Conservation (phyloP, 1,284 basidiomycete genomes). For the Leccinum cinnamomeum region DNA sequence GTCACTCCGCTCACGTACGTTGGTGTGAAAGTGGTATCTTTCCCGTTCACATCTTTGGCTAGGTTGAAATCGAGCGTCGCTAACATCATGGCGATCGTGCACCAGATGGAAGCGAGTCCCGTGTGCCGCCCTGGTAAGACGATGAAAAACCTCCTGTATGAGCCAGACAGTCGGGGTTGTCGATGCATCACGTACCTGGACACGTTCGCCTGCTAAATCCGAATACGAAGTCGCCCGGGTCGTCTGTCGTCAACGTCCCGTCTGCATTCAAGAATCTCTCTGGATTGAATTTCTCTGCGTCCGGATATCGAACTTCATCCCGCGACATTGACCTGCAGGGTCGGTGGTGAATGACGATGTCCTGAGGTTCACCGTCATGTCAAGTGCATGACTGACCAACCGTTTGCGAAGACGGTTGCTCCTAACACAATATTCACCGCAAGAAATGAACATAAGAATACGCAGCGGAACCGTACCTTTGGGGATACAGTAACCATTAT, state of each 20-base stretch:
- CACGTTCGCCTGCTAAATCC: slow-evolving; percentile 24
- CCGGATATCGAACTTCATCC: slow-evolving; percentile 9
- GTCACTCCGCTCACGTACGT: slow-evolving; percentile 9
- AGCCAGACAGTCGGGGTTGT: not conserved
- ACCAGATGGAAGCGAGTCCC: slow-evolving; percentile 23
- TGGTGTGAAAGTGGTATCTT: slow-evolving; percentile 10
- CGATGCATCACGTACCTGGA: slow-evolving; percentile 10
- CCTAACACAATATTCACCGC: too few relatives aligned
- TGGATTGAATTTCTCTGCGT: slow-evolving; percentile 19
- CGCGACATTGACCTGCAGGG: not conserved
- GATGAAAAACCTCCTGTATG: not conserved
- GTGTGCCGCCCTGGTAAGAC: slow-evolving; percentile 11
- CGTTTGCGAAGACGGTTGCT: too few relatives aligned
- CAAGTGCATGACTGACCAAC: not conserved
- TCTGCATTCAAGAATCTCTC: slow-evolving; percentile 20
- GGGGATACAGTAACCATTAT: too few relatives aligned
- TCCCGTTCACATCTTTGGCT: slow-evolving; percentile 16
- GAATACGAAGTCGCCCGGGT: slow-evolving; percentile 16
- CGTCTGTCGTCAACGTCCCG: slow-evolving; percentile 16
- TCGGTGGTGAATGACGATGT: not conserved
- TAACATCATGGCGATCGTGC: slow-evolving; percentile 14
- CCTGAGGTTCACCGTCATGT: not conserved
- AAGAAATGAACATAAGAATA: too few relatives aligned
- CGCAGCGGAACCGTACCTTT: too few relatives aligned
- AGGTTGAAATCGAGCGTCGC: slow-evolving; percentile 19